Base-by-base conservation (phyloP, 2,329 filamentous ascomycete genomes). In the Monilinia vaccinii-corymbosi region DNA sequence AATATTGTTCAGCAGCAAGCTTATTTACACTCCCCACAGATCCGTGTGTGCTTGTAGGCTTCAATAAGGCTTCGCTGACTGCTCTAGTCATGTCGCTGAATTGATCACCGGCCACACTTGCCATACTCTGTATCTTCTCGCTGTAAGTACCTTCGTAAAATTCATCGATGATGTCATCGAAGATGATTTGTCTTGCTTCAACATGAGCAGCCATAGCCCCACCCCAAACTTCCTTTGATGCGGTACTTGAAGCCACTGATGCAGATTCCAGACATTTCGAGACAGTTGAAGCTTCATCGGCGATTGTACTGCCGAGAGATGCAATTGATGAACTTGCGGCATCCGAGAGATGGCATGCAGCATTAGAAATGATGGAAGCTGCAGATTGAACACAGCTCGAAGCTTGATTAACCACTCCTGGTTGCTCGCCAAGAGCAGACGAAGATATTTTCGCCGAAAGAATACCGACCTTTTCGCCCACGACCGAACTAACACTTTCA, bases 1-100 rank as follows among this genome's bases (percentile, higher is more conserved):
- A 76, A 63, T 84, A 84, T 64, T 83, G 78, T 55, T 81, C 81
- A 50, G 75, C 77, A 36, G 81, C 81, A 36, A 83, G 66, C 50
- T 79, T 82, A 2, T 77, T 79, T 9, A 77, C 74, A 42, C 58
- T 58, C 62, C 80, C 79, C 4, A 76, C 75, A 25, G 70, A 72
- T 7, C 77, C 78, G 64, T 79, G 55, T 70, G 63, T 67, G 14
- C 49, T 76, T 1, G 76, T 71, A 16, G 76, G 72, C 46, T 76
- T 74, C 32, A 80, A 68, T 11, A 81, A 70, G 31, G 81, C 82
- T 71, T 84, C 80, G 61, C 79, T 80, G 34, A 83, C 79, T 34
- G 79, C 80, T 66, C 75, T 75, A 16, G 79, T 84, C 48, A 83
- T 73, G 40, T 81, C 76, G 51, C 76, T 74, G 57, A 80, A 81